Base-by-base conservation (phyloP, 1,139 yeast species). In the Yamadazyma epiphylla region DNA sequence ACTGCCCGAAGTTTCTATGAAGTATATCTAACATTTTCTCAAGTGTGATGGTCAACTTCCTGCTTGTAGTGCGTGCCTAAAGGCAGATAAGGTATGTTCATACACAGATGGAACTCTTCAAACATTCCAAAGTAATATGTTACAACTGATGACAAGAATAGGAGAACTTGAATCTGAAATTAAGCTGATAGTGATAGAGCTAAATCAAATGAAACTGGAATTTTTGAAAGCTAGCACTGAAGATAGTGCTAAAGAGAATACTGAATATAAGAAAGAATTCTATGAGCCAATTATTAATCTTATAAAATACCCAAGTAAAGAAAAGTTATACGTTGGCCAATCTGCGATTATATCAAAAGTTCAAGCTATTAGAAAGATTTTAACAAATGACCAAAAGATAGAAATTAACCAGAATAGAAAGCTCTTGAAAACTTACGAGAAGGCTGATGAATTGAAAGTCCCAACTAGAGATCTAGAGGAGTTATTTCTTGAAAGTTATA, bases 331-430 rank as follows among this genome's bases (percentile, higher is more conserved):
- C 23, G 32, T 40, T 9, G 43, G 45, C 9, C 42, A 31, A 23
- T 30, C 40, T 11, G 46, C 45, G 2, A 36, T 42, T 2, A 36
- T 40, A 9, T 40, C 46, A 1, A 40, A 41, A 30, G 46, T 40
- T 12, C 44, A 42, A 23, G 44, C 46, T 9, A 40, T 42, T 7
- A 24, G 46, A 20, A 37, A 25, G 15, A 38, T 40, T 9, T 23
- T 42, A n/a, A 42, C 45, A 11, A 37, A 40, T 21, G 42, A 36
- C 16, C 33, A 36, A 27, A 39, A 41, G 5, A 23, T 34, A 7
- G 30, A 27, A 12, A 24, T 27, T 7, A 32, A 24, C 14, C 32
- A 33, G 26, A 10, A 7, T 17, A 7, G 7, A 10, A 17, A 17
- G 20, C 9, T 10, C 20, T 22, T 24, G 13, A 32, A 28, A 22